Evolutionary conservation across 164 flowering plant species (phyloP).

Genomic region (Chimonanthus salicifolius): DNA sequence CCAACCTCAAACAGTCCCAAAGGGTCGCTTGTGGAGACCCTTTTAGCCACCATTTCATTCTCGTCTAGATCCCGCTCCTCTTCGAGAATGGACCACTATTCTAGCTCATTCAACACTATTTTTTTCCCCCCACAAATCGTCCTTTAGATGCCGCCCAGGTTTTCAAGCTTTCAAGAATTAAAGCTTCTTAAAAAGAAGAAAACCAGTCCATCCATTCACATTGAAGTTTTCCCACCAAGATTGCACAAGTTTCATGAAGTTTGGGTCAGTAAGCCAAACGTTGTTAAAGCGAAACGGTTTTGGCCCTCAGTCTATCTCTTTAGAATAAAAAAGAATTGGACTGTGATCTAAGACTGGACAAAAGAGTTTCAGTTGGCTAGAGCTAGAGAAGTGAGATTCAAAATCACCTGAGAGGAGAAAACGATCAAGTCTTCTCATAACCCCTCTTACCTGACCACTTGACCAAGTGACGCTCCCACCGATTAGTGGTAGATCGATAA

Average conservation of each 20-base stretch:
- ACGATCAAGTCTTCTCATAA: background rate
- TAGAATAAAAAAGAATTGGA: background rate
- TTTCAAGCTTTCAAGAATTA: too few relatives aligned
- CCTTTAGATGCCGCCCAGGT: background rate
- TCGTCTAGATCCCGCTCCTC: too few relatives aligned
- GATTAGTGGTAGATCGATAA: background rate
- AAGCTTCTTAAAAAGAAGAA: background rate
- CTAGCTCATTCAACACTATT: too few relatives aligned
- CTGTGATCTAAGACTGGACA: background rate
- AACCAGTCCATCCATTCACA: background rate
- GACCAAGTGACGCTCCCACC: background rate
- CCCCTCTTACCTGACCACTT: background rate
- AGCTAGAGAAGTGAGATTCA: background rate
- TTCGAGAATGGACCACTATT: too few relatives aligned
- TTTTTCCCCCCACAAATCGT: too few relatives aligned
- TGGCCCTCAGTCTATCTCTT: background rate
- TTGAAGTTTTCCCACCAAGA: background rate
- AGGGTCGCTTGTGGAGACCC: too few relatives aligned
- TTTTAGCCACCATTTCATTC: too few relatives aligned
- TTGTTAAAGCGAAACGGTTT: background rate
- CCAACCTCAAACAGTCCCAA: too few relatives aligned
- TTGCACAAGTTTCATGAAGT: too few relatives aligned
- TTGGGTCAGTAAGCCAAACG: background rate
- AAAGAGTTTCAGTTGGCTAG: background rate
- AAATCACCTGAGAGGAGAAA: background rate